A percentile compares a stretch with the other conserved stretches of the same genome.
phyloP scores from a whole-genome alignment of 2,329 filamentous ascomycete species.

The Endoconidiophora laricicola region DNA sequence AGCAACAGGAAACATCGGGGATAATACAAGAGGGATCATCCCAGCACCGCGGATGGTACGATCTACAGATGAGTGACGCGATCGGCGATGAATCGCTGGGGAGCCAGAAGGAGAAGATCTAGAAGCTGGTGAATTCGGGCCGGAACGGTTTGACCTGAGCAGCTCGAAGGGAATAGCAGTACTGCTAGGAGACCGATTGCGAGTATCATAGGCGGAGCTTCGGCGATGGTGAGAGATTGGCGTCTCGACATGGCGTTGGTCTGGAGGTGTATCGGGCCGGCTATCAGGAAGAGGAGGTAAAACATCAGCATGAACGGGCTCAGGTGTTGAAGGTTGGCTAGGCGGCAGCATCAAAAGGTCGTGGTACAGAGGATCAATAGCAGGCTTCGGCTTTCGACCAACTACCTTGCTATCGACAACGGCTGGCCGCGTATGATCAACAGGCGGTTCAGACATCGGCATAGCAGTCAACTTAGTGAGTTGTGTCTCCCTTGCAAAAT shows the following conservation, averaged over 20 bases:
- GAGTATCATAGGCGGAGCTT: slow-evolving; percentile 3
- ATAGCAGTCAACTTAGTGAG: too few species aligned
- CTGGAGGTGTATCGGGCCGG: slow-evolving; percentile 34
- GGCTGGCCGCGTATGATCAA: too few species aligned
- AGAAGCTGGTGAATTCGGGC: slow-evolving; percentile 25
- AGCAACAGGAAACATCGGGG: slow-evolving; percentile 17
- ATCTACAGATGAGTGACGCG: slow-evolving; percentile 24
- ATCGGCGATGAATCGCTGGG: slow-evolving; percentile 14
- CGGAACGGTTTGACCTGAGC: slow-evolving; percentile 31
- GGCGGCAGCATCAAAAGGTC: slow-evolving; percentile 48
- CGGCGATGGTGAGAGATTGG: slow-evolving; percentile 2
- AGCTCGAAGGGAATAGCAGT: slow-evolving; percentile 42
- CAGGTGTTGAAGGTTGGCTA: slow-evolving; percentile 36
- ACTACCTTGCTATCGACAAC: too few species aligned
- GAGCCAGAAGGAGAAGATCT: slow-evolving; percentile 4
- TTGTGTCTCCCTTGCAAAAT: too few species aligned
- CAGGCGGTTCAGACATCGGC: too few species aligned
- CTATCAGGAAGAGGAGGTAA: slow-evolving; percentile 40
- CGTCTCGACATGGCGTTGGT: not conserved
- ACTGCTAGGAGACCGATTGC: slow-evolving; percentile 31
- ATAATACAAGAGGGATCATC: slow-evolving; percentile 19
- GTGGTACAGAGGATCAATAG: slow-evolving; percentile 49
- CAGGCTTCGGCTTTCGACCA: slow-evolving; percentile 41
- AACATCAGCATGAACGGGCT: slow-evolving; percentile 23
- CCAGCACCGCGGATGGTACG: slow-evolving; percentile 8